phyloP scores from a whole-genome alignment of 1,284 basidiomycete species.

The Cutaneotrichosporon sp. region DNA sequence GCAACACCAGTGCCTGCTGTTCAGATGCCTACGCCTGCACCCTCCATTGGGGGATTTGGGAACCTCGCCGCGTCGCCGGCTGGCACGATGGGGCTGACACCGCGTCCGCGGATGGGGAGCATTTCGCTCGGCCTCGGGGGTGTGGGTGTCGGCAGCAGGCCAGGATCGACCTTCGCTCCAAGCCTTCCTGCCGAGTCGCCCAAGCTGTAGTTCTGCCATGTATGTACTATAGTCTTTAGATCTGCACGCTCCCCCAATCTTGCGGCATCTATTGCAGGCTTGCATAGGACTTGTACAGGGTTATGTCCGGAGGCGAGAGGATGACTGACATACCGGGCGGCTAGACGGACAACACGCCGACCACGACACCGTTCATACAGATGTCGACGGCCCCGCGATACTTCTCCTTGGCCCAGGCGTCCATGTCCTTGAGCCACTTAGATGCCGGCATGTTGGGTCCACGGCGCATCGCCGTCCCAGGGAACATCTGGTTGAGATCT shows the following conservation, averaged over 20 bases:
- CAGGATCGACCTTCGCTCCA: background rate
- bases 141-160: background rate
- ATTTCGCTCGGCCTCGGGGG: background rate
- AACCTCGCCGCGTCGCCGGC: background rate
- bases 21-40: background rate
- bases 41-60: background rate
- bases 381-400: slow-evolving; percentile 41
- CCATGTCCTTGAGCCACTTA: slow-evolving; percentile 38
- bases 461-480: slow-evolving; percentile 33
- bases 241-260: background rate
- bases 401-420: slow-evolving; percentile 36
- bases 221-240: background rate
- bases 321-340: no score
- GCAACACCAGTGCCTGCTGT: background rate
- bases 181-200: background rate
- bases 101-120: background rate
- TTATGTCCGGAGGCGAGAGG: no score
- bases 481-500: slow-evolving; percentile 48
- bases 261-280: no score
- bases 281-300: no score
- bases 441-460: slow-evolving; percentile 43
- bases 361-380: slow-evolving; percentile 38
- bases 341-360: slow-evolving; percentile 38
- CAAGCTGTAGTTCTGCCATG: background rate
- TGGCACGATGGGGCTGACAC: background rate